A percentile compares a stretch with the other conserved stretches of the same genome.
These are phyloP conservation scores for Botryotinia narcissicola DNA, from an alignment of 2,329 filamentous ascomycete species.

Conservation along the genomic window DNA sequence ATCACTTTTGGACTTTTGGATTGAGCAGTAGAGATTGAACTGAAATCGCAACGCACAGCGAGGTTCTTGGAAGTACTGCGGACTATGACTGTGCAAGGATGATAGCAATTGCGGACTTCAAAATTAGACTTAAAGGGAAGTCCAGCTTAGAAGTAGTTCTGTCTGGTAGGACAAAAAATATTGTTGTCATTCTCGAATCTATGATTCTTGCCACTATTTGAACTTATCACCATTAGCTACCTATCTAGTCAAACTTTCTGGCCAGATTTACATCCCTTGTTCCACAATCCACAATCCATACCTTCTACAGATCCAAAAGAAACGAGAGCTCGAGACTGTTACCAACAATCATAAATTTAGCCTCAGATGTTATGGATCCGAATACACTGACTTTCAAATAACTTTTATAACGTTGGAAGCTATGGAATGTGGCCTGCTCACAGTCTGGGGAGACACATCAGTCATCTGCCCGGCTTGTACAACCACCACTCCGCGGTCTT, in stretches of 20 bases:
- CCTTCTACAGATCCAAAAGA: background rate
- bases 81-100: background rate
- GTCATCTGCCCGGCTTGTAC: background rate
- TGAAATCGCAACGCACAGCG: accelerated
- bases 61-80: background rate
- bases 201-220: too few relatives aligned
- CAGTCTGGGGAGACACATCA: background rate
- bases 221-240: too few relatives aligned
- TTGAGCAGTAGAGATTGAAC: background rate
- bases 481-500: background rate
- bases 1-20: background rate
- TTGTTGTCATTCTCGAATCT: background rate
- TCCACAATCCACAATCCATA: background rate
- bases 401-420: too few relatives aligned
- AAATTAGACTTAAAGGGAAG: too few relatives aligned
- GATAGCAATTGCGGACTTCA: background rate
- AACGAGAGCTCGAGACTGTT: background rate
- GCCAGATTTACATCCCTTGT: background rate
- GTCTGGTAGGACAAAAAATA: background rate
- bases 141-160: background rate
- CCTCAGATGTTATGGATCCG: background rate
- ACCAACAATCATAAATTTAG: background rate
- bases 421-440: too few relatives aligned
- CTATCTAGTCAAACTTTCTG: background rate
- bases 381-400: accelerated